Evolutionary conservation across 2,329 filamentous ascomycete species (phyloP).

Genomic region (Fusarium succisae): DNA sequence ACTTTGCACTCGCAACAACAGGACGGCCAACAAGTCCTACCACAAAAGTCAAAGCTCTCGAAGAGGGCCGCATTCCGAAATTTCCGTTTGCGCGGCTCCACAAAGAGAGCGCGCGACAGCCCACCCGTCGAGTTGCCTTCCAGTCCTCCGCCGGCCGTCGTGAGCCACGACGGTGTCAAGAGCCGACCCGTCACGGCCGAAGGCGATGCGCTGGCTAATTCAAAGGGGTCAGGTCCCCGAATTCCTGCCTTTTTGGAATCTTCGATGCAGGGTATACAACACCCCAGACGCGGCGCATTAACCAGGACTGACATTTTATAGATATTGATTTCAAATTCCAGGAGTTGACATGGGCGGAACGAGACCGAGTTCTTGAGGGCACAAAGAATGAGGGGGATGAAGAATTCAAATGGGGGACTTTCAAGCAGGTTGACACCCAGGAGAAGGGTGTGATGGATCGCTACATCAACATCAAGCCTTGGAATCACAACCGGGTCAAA

Average conservation of each 20-base stretch:
- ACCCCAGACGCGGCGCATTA: neutral
- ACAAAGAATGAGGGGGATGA: constrained; percentile 48
- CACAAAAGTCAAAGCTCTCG: constrained; percentile 39
- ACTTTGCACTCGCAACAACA: constrained; percentile 34
- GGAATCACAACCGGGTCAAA: constrained; percentile 84
- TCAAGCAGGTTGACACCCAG: constrained; percentile 46
- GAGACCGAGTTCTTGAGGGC: constrained; percentile 55
- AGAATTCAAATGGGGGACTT: constrained; percentile 49
- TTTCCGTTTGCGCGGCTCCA: constrained; percentile 55
- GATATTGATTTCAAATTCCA: constrained; percentile 62
- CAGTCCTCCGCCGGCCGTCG: constrained; percentile 46
- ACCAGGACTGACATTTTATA: constrained; percentile 38
- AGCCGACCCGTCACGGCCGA: constrained; percentile 38
- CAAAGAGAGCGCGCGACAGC: constrained; percentile 57
- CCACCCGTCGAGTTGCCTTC: constrained; percentile 49
- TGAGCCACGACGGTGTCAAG: constrained; percentile 50
- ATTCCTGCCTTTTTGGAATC: constrained; percentile 54
- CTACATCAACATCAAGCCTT: constrained; percentile 90
- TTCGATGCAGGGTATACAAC: constrained; percentile 49
- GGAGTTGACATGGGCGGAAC: constrained; percentile 64
- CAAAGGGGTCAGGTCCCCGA: constrained; percentile 25
- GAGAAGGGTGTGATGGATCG: constrained; percentile 69
- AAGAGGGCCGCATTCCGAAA: constrained; percentile 55
- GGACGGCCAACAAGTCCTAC: constrained; percentile 19
- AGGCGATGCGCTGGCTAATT: constrained; percentile 21